Base-by-base conservation (phyloP, 192 early-diverging fungal genomes). In the Entomortierella parvispora region DNA sequence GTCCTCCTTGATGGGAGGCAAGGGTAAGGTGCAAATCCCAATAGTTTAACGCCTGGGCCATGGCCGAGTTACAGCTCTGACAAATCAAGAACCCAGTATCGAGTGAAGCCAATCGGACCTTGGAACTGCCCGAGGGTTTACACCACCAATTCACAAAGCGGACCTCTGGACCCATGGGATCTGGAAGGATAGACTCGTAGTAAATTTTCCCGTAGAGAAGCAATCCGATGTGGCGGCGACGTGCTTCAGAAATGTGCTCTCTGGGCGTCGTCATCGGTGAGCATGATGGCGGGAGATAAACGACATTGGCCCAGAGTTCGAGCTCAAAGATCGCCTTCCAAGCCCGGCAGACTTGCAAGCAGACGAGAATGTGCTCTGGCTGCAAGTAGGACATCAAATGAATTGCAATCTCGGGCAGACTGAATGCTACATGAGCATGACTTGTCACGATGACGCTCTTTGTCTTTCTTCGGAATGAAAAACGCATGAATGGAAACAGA, bases 291-390 rank as follows among this genome's bases (percentile, higher is more conserved):
- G 4, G 28, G 15, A 15, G 51, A 25, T 31, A 28, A 14, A 52
- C 17, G 51, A 52, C 28, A 25, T n/a, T 56, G 28, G 28, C 28
- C 54, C 54, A 56, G 28, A 56, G 54, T 31, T 55, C 53, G 12
- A 12, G 15, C 53, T 55, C 53, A 15, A 55, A 55, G 18, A 20
- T 0, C 15, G 17, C 1, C 3, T 31, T 25, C 53, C 53, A 55
- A 1, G 17, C 5, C 1, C 17, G 9, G 14, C 53, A 55, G 53
- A 55, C 53, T 6, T 18, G 17, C 4, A 55, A 7, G 31, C 53
- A 55, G 15, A 14, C 18, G 15, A 55, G 28, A 31, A 55, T 18
- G 32, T 55, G 28, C 0, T 20, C 3, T 0, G 53, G 28, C 1
- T 25, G 18, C 15, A 55, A 31, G 31, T 32, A 55, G 4, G 31